Conservation (phyloP, 495 filamentous ascomycete genomes). For the Xylaria longipes region DNA sequence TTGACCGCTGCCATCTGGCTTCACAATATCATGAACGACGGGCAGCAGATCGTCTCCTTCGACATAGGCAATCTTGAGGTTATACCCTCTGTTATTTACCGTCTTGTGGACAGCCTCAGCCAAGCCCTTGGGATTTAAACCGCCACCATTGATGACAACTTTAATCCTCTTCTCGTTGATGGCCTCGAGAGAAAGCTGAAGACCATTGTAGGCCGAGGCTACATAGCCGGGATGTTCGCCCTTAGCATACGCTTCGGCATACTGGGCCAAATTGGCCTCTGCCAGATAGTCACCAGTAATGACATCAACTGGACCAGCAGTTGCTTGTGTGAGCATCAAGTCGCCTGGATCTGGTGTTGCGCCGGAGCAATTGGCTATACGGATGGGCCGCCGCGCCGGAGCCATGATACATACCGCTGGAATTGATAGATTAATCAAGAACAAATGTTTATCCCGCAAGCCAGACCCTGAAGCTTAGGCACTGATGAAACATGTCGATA, state of each 20-base stretch:
- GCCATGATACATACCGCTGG: conserved; percentile 11
- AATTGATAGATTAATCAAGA: not conserved
- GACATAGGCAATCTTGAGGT: conserved; percentile 54
- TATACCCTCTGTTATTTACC: conserved; percentile 43
- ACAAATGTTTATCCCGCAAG: not conserved
- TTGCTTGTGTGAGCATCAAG: conserved; percentile 26
- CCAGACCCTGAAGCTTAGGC: not conserved
- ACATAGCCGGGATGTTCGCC: conserved; percentile 38
- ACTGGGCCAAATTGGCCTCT: conserved; percentile 40
- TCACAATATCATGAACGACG: conserved; percentile 24
- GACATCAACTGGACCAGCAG: conserved; percentile 48
- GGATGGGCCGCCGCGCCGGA: conserved; percentile 41
- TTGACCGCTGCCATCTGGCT: conserved; percentile 10
- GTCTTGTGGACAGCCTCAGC: conserved; percentile 46
- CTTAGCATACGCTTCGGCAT: conserved; percentile 41
- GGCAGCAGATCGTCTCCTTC: conserved; percentile 46
- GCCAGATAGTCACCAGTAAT: conserved; percentile 65
- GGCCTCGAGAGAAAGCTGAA: conserved; percentile 50
- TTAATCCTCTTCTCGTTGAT: conserved; percentile 51
- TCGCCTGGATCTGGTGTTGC: conserved; percentile 41
- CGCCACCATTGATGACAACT: conserved; percentile 55
- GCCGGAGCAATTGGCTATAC: conserved; percentile 58
- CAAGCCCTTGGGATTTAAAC: conserved; percentile 50
- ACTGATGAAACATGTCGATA: not conserved
- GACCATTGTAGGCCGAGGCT: conserved; percentile 40